Base-by-base conservation (phyloP, 257 asterid species). In the Avicennia marina region DNA sequence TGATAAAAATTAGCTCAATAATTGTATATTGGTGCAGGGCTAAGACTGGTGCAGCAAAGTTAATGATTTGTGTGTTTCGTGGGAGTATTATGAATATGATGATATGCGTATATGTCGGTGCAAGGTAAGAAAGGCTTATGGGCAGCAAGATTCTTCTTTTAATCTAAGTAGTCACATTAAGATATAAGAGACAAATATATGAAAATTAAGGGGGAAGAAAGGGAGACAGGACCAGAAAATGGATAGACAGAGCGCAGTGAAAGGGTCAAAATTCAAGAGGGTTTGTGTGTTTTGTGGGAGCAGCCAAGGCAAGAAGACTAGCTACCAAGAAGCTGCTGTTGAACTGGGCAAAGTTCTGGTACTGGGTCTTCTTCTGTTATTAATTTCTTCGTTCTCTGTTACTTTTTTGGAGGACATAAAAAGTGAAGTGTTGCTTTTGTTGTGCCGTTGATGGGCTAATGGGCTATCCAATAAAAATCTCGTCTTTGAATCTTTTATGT, bases 241-340 rank as follows among this genome's bases (percentile, higher is more conserved):
- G 87, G 90, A 79, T 76, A 75, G 64, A 52, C 78, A 68, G 8
- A 62, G 61, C 50, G 87, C 73, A 44, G 70, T 45, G 6, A 70
- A 62, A 38, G 62, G 67, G 17, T 90, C 98, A 20, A 86, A 62
- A 65, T 90, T 90, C 81, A 78, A 79, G 82, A 84, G 78, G 81
- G 69, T 90, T 63, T 90, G 97, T 75, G 97, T 89, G 64, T 89
- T 89, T 58, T 89, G 97, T 73, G 97, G 97, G 40, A 86, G 94
- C 46, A 90, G 97, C 74, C 97, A 81, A 61, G 97, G 97, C 46
- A 90, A 82, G 71, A 90, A 84, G 54, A 29, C 72, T 50, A 84
- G 81, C 75, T 90, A 90, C 36, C 96, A 84, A 66, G 96, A 90
- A 63, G 87, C 97, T 38, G 96, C 97, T 11, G 72, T 78, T 71